phyloP scores from a whole-genome alignment of 1,139 yeast genomes.

The Hyphopichia burtonii region DNA sequence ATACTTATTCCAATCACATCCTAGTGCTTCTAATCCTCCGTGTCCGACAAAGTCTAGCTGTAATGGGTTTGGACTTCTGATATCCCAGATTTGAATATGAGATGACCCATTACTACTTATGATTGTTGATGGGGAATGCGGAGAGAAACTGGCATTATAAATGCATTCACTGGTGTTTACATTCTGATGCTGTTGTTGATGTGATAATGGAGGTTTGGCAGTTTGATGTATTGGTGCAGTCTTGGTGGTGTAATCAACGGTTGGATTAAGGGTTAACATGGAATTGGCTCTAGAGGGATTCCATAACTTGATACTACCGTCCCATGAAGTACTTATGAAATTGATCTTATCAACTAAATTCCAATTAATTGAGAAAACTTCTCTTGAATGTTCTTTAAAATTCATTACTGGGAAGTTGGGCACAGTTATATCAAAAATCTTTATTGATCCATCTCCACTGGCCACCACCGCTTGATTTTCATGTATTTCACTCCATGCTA shows the following conservation, averaged over 20 bases:
- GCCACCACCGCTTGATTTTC: conserved; percentile 84
- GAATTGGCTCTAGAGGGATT: conserved; percentile 62
- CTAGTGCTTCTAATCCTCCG: conserved; percentile 74
- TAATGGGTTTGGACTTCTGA: conserved; percentile 65
- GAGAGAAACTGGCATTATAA: conserved; percentile 81
- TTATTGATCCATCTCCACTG: conserved; percentile 87
- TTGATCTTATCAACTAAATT: conserved; percentile 71
- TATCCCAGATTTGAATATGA: conserved; percentile 79
- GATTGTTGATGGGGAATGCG: conserved; percentile 73
- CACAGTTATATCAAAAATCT: conserved; percentile 73
- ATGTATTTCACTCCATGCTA: conserved; percentile 87
- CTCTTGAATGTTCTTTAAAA: conserved; percentile 77
- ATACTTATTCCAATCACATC: conserved; percentile 91
- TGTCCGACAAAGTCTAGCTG: conserved; percentile 67
- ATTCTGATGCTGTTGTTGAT: conserved; percentile 26
- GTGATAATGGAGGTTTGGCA: conserved; percentile 35
- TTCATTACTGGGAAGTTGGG: conserved; percentile 72
- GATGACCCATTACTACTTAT: conserved; percentile 82
- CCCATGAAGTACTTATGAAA: conserved; percentile 88
- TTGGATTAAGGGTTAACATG: conserved; percentile 53
- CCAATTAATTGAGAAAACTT: conserved; percentile 90
- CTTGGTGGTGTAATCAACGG: conserved; percentile 28
- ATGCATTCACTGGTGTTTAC: conserved; percentile 52
- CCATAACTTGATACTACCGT: conserved; percentile 79
- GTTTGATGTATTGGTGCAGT: conserved; percentile 22